Evolutionary conservation across 2,329 filamentous ascomycete species (phyloP).

Genomic region (Fonsecaea monophora): DNA sequence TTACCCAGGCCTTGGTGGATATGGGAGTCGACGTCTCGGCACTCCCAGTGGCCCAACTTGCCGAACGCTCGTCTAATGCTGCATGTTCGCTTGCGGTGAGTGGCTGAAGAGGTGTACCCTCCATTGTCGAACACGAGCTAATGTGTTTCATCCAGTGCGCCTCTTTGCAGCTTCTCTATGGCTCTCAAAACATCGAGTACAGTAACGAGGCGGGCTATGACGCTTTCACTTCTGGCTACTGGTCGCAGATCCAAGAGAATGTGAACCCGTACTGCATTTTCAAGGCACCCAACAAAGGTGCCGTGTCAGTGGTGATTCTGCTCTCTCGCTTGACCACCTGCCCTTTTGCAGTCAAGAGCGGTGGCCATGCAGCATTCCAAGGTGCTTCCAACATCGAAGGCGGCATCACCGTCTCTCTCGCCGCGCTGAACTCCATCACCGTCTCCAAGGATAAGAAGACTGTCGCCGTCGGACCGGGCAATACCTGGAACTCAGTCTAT

Average conservation of each 20-base stretch:
- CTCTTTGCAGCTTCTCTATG: slow-evolving; percentile 28
- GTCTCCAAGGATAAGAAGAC: slow-evolving; percentile 42
- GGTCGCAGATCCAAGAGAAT: slow-evolving; percentile 48
- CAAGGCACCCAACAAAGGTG: slow-evolving; percentile 40
- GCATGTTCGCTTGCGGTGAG: slow-evolving; percentile 27
- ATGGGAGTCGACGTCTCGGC: slow-evolving; percentile 20
- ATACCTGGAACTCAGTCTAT: slow-evolving; percentile 48
- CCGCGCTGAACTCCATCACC: slow-evolving; percentile 42
- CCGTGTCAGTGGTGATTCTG: slow-evolving; percentile 46
- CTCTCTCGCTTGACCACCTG: slow-evolving; percentile 44
- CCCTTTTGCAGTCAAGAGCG: slow-evolving; percentile 63
- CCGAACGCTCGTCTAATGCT: slow-evolving; percentile 17
- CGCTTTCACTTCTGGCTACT: slow-evolving; percentile 42
- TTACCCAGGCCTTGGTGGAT: slow-evolving; percentile 26
- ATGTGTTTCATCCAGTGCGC: slow-evolving; percentile 15
- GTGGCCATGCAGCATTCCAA: slow-evolving; percentile 65
- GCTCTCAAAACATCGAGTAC: slow-evolving; percentile 23
- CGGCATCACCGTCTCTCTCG: slow-evolving; percentile 47
- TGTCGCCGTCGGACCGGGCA: slow-evolving; percentile 45
- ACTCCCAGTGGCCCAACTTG: slow-evolving; percentile 11
- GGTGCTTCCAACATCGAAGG: slow-evolving; percentile 59
- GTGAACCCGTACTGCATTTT: slow-evolving; percentile 47
- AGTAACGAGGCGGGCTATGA: slow-evolving; percentile 30
- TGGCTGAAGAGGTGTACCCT: background rate
- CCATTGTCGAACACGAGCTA: background rate